phyloP scores from a whole-genome alignment of 129 eudicot species.

The Oenanthe sinensis region DNA sequence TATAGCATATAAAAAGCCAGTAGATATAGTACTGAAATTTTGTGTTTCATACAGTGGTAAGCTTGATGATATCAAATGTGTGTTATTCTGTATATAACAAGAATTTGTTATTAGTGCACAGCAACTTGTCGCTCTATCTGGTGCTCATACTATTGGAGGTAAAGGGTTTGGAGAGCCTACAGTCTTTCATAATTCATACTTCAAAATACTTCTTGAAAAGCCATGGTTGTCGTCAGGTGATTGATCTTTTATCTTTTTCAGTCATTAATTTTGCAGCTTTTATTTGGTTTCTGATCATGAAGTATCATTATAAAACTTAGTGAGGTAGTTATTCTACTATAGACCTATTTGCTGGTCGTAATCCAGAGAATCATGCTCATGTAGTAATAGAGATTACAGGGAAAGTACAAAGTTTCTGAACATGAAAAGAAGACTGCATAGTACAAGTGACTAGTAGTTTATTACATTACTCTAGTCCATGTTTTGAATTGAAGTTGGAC shows the following conservation, averaged over 20 bases:
- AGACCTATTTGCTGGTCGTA: neutral
- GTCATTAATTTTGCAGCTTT: neutral
- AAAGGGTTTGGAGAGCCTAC: conserved; percentile 91
- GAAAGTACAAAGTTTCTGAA: neutral
- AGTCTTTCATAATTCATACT: conserved; percentile 80
- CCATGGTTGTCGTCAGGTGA: conserved; percentile 88
- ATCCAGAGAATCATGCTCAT: neutral
- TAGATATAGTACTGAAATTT: neutral
- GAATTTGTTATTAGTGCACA: conserved; percentile 43
- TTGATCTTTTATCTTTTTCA: conserved; percentile 3
- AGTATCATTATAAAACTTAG: neutral
- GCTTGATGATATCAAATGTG: neutral
- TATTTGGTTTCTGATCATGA: neutral
- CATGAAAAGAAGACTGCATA: neutral
- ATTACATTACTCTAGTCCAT: neutral
- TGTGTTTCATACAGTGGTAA: neutral
- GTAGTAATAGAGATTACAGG: neutral
- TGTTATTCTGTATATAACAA: neutral
- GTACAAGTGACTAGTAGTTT: neutral
- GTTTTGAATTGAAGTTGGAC: neutral
- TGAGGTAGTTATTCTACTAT: neutral
- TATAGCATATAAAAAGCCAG: neutral
- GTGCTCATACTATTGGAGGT: conserved; percentile 96
- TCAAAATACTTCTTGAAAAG: conserved; percentile 72
- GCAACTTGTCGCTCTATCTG: conserved; percentile 90